These are phyloP conservation scores for Russula ochroleuca DNA, from an alignment of 768 basidiomycete species.

Conservation along the genomic window DNA sequence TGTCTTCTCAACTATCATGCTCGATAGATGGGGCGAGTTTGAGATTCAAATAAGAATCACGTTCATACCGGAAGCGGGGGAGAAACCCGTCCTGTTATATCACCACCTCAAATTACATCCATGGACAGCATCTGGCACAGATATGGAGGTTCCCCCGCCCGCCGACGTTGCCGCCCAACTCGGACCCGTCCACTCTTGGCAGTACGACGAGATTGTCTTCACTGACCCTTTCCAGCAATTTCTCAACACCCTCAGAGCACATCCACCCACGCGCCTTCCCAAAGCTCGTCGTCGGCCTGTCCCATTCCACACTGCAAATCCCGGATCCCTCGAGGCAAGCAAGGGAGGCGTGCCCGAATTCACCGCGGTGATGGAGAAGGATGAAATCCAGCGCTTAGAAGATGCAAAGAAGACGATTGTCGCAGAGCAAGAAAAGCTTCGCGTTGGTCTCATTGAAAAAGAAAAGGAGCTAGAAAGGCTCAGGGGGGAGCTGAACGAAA, in stretches of 20 bases:
- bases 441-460: slow-evolving; percentile 61
- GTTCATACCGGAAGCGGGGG: slow-evolving; percentile 84
- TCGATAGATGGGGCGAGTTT: slow-evolving; percentile 91
- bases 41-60: slow-evolving; percentile 90
- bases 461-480: slow-evolving; percentile 77
- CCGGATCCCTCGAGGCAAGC: slow-evolving; percentile 57
- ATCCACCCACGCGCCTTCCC: slow-evolving; percentile 81
- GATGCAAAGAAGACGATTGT: slow-evolving; percentile 66
- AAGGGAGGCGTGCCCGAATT: slow-evolving; percentile 78
- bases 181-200: slow-evolving; percentile 92
- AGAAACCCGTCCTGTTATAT: slow-evolving; percentile 82
- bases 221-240: slow-evolving; percentile 88
- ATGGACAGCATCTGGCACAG: slow-evolving; percentile 64
- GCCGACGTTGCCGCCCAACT: slow-evolving; percentile 60
- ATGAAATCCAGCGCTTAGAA: slow-evolving; percentile 77
- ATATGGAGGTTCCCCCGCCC: slow-evolving; percentile 63
- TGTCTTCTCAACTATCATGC: background rate
- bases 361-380: slow-evolving; percentile 76
- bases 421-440: slow-evolving; percentile 73
- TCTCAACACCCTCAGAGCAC: slow-evolving; percentile 70
- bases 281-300: slow-evolving; percentile 55
- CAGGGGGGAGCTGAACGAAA: slow-evolving; percentile 47
- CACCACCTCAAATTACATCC: slow-evolving; percentile 97
- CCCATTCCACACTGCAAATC: slow-evolving; percentile 62
- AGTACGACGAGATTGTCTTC: slow-evolving; percentile 98